Percentiles rank a stretch among this genome's conserved stretches.
phyloP scores from a whole-genome alignment of 2,329 filamentous ascomycete species.

The Botrytis fabae region DNA sequence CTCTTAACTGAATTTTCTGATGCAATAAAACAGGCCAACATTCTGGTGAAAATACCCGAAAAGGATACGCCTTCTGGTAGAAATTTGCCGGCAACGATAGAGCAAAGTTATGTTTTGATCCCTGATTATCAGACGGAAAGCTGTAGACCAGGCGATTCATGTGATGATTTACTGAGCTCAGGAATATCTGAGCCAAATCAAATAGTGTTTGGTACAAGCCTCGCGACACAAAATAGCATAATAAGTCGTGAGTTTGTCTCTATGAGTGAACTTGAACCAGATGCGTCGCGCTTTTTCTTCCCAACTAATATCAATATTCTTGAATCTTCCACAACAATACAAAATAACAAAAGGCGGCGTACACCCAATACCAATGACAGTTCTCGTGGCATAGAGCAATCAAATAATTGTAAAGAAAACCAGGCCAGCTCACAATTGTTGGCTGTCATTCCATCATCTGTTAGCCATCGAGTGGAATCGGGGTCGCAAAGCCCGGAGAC shows the following conservation, averaged over 20 bases:
- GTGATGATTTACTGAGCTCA: slow-evolving; percentile 13
- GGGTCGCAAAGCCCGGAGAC: neutral
- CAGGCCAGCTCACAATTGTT: neutral
- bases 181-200: neutral
- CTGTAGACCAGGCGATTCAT: slow-evolving; percentile 6
- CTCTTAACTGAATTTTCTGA: neutral
- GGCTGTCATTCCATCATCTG: neutral
- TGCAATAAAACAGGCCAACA: neutral
- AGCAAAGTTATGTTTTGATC: slow-evolving; percentile 20
- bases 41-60: slow-evolving; percentile 1
- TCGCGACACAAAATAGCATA: neutral
- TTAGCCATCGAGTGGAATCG: neutral
- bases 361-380: neutral
- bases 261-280: slow-evolving; percentile 19
- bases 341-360: slow-evolving; percentile 8
- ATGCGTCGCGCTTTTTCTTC: neutral
- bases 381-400: neutral
- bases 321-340: slow-evolving; percentile 1
- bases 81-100: slow-evolving; percentile 18
- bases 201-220: slow-evolving; percentile 1
- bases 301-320: slow-evolving; percentile 11
- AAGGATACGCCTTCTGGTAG: neutral
- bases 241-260: slow-evolving; percentile 14
- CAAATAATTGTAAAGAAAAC: neutral
- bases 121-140: slow-evolving; percentile 4